These are phyloP conservation scores for Pulveroboletus ravenelii DNA, from an alignment of 768 basidiomycete species.

Conservation along the genomic window DNA sequence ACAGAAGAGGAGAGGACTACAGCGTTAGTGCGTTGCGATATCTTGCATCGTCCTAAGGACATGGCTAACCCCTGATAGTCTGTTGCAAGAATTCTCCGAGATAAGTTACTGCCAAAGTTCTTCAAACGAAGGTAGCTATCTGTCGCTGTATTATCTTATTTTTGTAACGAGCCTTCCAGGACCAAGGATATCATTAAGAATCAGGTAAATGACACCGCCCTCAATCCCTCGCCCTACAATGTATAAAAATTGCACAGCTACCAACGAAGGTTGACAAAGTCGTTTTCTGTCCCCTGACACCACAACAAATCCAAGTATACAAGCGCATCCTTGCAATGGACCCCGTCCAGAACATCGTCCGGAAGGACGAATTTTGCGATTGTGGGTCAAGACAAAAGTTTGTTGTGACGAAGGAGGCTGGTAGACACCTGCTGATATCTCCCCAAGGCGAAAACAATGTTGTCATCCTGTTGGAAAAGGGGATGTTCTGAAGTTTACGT, in stretches of 20 bases:
- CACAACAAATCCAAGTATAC: constrained; percentile 67
- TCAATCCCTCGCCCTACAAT: background rate
- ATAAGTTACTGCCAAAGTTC: constrained; percentile 72
- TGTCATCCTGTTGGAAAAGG: constrained; percentile 42
- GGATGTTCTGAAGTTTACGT: constrained; percentile 72
- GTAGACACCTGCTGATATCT: constrained; percentile 5
- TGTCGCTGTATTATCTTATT: background rate
- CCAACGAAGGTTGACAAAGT: constrained; percentile 88
- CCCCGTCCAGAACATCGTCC: constrained; percentile 66
- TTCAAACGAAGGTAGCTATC: constrained; percentile 68
- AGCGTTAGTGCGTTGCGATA: constrained; percentile 39
- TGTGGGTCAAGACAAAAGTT: constrained; percentile 64
- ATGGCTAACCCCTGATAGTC: constrained; percentile 30
- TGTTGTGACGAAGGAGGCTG: constrained; percentile 14
- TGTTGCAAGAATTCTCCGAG: constrained; percentile 57
- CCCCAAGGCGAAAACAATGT: constrained; percentile 55
- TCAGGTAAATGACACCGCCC: constrained; percentile 41
- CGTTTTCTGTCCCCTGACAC: constrained; percentile 87
- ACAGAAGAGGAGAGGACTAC: constrained; percentile 56
- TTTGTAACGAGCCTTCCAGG: constrained; percentile 28
- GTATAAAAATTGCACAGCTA: constrained; percentile 42
- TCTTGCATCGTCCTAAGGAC: background rate
- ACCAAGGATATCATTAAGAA: constrained; percentile 74
- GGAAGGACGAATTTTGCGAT: constrained; percentile 65
- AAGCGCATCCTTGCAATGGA: constrained; percentile 60